These are phyloP conservation scores for Alternaria hordeiaustralica DNA, from an alignment of 2,329 filamentous ascomycete species.

Conservation along the genomic window DNA sequence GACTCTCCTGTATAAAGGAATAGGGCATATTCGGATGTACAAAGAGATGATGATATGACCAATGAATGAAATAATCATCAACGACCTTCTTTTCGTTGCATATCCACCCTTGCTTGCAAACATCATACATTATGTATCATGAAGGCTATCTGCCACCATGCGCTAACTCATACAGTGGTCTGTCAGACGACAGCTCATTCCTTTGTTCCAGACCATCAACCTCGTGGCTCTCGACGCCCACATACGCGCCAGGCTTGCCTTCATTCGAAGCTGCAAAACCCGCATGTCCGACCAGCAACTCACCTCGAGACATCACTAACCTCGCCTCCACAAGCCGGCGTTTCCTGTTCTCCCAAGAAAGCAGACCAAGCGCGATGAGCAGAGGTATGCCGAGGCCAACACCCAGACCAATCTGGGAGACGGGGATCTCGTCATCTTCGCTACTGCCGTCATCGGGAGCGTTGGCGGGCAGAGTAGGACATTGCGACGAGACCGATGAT, in stretches of 20 bases:
- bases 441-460: background rate
- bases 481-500: background rate
- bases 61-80: background rate
- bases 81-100: background rate
- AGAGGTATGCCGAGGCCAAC: background rate
- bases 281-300: background rate
- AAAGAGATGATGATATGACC: background rate
- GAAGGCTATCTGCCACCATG: background rate
- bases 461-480: background rate
- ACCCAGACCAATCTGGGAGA: background rate
- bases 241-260: background rate
- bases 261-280: background rate
- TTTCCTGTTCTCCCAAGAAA: constrained; percentile 2
- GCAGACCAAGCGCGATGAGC: background rate
- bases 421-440: background rate
- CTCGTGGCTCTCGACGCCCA: background rate
- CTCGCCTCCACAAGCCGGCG: background rate
- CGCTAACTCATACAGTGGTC: background rate
- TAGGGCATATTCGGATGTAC: background rate
- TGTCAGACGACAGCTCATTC: background rate
- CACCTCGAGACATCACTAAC: background rate
- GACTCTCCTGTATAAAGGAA: constrained; percentile 42
- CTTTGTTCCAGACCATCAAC: background rate
- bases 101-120: background rate
- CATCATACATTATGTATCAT: background rate